Base-by-base conservation (phyloP, 805 yeast genomes). In the Jamesozyma piceae region DNA sequence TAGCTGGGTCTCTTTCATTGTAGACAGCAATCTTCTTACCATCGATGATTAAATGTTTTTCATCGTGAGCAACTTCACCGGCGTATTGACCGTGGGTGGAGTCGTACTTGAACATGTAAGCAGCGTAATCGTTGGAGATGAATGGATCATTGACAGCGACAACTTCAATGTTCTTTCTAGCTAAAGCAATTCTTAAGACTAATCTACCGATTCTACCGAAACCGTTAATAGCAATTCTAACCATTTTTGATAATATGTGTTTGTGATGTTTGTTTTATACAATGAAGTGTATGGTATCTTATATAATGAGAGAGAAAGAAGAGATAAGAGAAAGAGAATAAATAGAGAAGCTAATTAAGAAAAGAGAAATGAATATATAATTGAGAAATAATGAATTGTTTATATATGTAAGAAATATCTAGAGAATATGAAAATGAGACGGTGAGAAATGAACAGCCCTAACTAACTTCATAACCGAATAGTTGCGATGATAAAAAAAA, bases 61-160 rank as follows among this genome's bases (percentile, higher is more conserved):
- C 81, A 57, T 74, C 75, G 58, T 71, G 58, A 49, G 69, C 51
- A 43, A 78, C 82, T 57, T 71, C 75, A 62, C 83, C 83, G 27
- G 65, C 55, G 77, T 64, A 78, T 59, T 65, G 66, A 62, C 83
- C 82, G 69, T 78, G 85, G 46, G 82, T 78, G 49, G 84, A 78
- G 63, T 78, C 85, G 69, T 78, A 78, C 69, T 78, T 78, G 76
- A 78, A 78, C 81, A 77, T 75, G 74, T 78, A 78, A 47, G 83
- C 75, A 58, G 85, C 83, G 64, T 78, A 78, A 54, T 77, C 84
- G 47, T 77, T 70, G 48, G 75, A 72, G 64, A 78, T 77, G 70
- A 77, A 77, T 40, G 85, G 85, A 66, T 78, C 82, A 63, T 78
- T 78, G 71, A 78, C 63, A 52, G 82, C 83, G 48, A 78, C 80